Evolutionary conservation across 1,284 basidiomycete genomes (phyloP).

Genomic region (Heterobasidion parviporum): DNA sequence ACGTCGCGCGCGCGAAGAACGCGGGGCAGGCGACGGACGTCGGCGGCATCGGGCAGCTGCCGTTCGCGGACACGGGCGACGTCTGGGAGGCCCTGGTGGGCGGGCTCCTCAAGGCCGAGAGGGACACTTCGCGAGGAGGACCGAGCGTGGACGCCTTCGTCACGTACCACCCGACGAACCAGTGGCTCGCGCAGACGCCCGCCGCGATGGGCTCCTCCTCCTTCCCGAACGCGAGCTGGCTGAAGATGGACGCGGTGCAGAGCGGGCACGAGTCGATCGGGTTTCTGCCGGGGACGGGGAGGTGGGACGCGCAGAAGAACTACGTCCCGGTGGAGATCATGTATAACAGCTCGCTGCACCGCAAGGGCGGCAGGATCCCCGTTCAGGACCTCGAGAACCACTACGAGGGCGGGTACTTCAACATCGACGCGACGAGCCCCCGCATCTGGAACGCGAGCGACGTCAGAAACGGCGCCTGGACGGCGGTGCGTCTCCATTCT

Average conservation of each 20-base stretch:
- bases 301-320: background rate
- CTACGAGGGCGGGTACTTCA: background rate
- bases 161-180: background rate
- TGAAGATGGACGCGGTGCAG: background rate
- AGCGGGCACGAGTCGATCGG: background rate
- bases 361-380: background rate
- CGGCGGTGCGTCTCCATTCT: background rate
- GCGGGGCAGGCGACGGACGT: background rate
- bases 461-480: background rate
- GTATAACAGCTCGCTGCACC: background rate
- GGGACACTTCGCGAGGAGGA: background rate
- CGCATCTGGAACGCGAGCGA: background rate
- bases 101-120: background rate
- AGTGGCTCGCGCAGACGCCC: background rate
- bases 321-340: background rate
- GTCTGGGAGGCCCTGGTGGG: background rate
- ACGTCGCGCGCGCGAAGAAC: background rate
- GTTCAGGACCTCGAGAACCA: background rate
- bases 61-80: background rate
- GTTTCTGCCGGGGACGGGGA: background rate
- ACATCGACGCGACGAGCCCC: background rate
- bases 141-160: background rate
- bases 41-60: background rate
- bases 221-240: background rate
- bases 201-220: background rate